Evolutionary conservation across 352 stramenopile species (phyloP).

Genomic region (Phytophthora fragariae): DNA sequence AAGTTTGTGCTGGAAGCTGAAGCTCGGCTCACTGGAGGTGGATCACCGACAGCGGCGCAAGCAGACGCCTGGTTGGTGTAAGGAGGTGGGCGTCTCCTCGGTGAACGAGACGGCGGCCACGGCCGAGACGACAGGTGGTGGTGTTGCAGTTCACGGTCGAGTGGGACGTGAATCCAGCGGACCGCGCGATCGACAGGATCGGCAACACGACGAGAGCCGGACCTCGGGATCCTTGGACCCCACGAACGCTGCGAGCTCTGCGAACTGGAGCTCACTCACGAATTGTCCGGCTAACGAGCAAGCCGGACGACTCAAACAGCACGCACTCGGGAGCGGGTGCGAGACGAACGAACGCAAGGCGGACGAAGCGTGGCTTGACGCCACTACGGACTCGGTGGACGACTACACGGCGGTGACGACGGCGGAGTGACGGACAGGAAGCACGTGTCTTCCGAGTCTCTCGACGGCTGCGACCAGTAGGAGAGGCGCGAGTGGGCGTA

Average conservation of each 20-base stretch:
- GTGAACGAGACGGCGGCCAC: too few relatives aligned
- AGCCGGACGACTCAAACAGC: not conserved
- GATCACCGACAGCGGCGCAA: not conserved
- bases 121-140: too few relatives aligned
- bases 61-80: not conserved
- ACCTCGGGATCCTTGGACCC: not conserved
- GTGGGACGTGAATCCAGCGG: not conserved
- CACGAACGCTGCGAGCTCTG: not conserved
- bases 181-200: not conserved
- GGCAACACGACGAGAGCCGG: not conserved
- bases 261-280: not conserved
- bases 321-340: too few relatives aligned
- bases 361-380: too few relatives aligned
- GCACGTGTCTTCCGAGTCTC: too few relatives aligned
- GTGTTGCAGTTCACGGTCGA: not conserved
- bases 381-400: too few relatives aligned
- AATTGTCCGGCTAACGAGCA: not conserved
- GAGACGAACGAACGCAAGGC: too few relatives aligned
- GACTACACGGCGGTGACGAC: too few relatives aligned
- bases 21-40: not conserved
- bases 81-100: too few relatives aligned
- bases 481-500: too few relatives aligned
- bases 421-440: too few relatives aligned
- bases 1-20: not conserved
- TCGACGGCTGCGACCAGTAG: too few relatives aligned